phyloP scores from a whole-genome alignment of 2,329 filamentous ascomycete genomes.

The Pezizomycotina sp. region DNA sequence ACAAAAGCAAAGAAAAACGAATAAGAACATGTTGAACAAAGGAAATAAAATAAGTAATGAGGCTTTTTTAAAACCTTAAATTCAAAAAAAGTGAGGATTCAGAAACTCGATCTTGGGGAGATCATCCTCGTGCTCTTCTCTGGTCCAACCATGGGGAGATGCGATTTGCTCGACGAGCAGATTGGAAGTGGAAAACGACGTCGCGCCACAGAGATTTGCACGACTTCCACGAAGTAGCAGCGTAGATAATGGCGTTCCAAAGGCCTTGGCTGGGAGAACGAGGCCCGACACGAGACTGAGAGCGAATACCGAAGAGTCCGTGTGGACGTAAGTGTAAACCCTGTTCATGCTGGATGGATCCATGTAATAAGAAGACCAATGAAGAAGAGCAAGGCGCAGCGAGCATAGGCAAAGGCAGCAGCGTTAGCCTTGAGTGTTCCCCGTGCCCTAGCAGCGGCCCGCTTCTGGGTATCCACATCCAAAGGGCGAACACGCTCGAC shows the following conservation, averaged over 20 bases:
- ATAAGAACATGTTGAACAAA: too few relatives aligned
- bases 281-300: conserved; percentile 56
- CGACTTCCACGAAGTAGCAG: conserved; percentile 49
- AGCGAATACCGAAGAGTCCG: conserved; percentile 36
- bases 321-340: conserved; percentile 50
- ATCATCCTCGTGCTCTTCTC: too few relatives aligned
- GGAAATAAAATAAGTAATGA: too few relatives aligned
- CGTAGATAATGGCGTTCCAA: conserved; percentile 69
- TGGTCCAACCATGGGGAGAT: too few relatives aligned
- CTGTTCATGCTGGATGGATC: conserved; percentile 56
- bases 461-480: conserved; percentile 18
- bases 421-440: conserved; percentile 39
- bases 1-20: too few relatives aligned
- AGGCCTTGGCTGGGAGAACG: conserved; percentile 70
- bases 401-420: conserved; percentile 52
- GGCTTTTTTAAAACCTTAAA: too few relatives aligned
- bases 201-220: conserved; percentile 37
- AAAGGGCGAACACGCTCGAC: conserved; percentile 4
- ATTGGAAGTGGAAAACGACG: conserved; percentile 22
- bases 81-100: too few relatives aligned
- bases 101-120: too few relatives aligned
- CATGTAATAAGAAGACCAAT: conserved; percentile 54
- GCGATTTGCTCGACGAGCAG: too few relatives aligned
- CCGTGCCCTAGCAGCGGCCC: conserved; percentile 28
- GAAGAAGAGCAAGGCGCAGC: conserved; percentile 56